Evolutionary conservation across 2,329 filamentous ascomycete genomes (phyloP), one percentile per base, ranked within the genome.

Genomic region (Phoma sp.): DNA sequence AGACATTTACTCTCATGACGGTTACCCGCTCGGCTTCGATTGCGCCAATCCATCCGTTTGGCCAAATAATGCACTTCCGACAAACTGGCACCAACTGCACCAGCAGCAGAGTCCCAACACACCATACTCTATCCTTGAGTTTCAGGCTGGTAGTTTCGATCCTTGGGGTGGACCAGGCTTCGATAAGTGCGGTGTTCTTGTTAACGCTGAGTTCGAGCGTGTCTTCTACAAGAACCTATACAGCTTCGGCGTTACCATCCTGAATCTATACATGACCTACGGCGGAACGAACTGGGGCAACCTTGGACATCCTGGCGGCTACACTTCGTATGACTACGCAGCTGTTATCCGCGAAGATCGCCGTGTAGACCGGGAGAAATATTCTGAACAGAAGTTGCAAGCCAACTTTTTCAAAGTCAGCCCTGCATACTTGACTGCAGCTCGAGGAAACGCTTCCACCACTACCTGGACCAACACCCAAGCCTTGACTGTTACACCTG

Each of bases 271-370:
- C 71, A 93, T 93, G 90, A 87, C 83, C 1, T 90, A 83, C 60
- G 91, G 91, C 12, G 91, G 90, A 5, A 93, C 90, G 0, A 95
- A 93, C 68, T 93, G 90, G 91, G 90, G 90, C 0, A 93, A 74
- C 18, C 57, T 74, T 0, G 69, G 90, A 0, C 85, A 91, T 60
- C 81, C 87, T 9, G 87, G 85, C 33, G 78, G 69, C 7, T 80
- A 81, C 61, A 81, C 79, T 0, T 82, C 79, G 3, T 87, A 87
- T 64, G 84, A 87, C 62, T 87, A 86, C 61, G 82, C 83, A 5
- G 80, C 85, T 4, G 77, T 81, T 6, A 91, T 93, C 46, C 81
- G 82, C 1, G 91, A 95, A 67, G 86, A 90, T 34, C 82, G 90
- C 20, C 82, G 82, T 1, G 78, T 93, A 3, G 76, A 81, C 23